Evolutionary conservation across 441 rosid genomes (phyloP), one percentile per base, ranked within the genome.

Genomic region (Geranium incanum): DNA sequence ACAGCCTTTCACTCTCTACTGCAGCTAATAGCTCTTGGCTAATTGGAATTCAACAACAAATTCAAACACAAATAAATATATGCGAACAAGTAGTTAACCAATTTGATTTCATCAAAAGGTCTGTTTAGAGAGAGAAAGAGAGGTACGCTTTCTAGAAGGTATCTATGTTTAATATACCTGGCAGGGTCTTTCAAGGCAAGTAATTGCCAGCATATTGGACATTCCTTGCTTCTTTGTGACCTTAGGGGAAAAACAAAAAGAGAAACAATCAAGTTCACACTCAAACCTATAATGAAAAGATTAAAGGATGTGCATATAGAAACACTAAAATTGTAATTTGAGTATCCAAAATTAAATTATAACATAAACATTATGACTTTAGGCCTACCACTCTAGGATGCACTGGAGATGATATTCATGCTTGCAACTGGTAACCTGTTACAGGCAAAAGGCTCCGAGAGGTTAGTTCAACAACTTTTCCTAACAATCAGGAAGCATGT

Each of bases 341-440:
- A 62, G n/a, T 12, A 13, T 13, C 16, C 55, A 21, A 57, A 60
- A 28, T 67, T 66, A 68, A 16, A 73, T 11, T n/a, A 36, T 1
- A 50, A 41, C 4, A 11, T 39, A 71, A 57, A 71, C 41, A 68
- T 28, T 23, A 50, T 16, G n/a, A n/a, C 15, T 33, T 13, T 19
- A 19, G 33, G 0, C 72, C 48, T 70, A 87, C 96, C 96, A 89
- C 75, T 88, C 96, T 68, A 88, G 86, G 83, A 93, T 93, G 75
- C 98, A 93, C 64, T 93, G 98, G 68, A 93, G 93, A 77, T 93
- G 97, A 79, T 91, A 93, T 52, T 89, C 97, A 76, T 93, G 98
- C 66, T 83, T 91, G 90, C 98, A 93, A 78, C 88, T 78, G 0
- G 98, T 93, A 18, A 83, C 84, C 97, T 89, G 84, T 73, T 80